These are phyloP conservation scores for Tetracladium maxilliforme DNA, from an alignment of 2,329 filamentous ascomycete species.

Conservation along the genomic window DNA sequence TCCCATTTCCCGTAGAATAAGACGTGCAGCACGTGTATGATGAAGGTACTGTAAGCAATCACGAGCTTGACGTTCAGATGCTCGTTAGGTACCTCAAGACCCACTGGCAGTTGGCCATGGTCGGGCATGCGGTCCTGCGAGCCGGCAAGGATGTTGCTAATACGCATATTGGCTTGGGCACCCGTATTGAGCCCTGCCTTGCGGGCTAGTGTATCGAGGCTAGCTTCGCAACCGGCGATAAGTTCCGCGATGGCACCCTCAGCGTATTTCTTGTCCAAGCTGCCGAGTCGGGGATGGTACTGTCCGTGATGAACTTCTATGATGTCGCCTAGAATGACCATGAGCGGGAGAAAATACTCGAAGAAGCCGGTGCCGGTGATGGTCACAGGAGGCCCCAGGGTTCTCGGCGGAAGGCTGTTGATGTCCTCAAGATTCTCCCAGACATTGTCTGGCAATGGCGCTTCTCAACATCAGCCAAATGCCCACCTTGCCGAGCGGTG, in stretches of 20 bases:
- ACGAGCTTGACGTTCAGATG: conserved; percentile 13
- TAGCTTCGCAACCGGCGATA: conserved; percentile 22
- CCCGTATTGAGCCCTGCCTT: too few relatives aligned
- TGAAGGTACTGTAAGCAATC: conserved; percentile 29
- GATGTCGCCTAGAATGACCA: conserved; percentile 31
- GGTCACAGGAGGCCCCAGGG: conserved; percentile 20
- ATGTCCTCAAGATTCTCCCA: conserved; percentile 23
- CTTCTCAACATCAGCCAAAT: conserved; percentile 9
- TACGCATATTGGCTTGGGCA: too few relatives aligned
- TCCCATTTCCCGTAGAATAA: conserved; percentile 33
- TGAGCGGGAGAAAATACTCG: conserved; percentile 32
- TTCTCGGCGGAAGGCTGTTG: conserved; percentile 15
- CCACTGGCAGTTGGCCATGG: conserved; percentile 5
- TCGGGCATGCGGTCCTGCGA: too few relatives aligned
- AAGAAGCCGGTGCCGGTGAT: conserved; percentile 28
- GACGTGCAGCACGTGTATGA: conserved; percentile 31
- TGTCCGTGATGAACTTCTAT: conserved; percentile 28
- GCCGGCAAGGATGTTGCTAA: too few relatives aligned
- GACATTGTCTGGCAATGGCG: conserved; percentile 22
- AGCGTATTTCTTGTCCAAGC: conserved; percentile 17
- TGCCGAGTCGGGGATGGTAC: conserved; percentile 25
- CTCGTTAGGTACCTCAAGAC: conserved; percentile 2
- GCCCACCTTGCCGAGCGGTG: too few relatives aligned
- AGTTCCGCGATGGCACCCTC: conserved; percentile 18
- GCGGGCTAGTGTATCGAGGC: conserved; percentile 16